These are phyloP conservation scores for Bertia moriformis DNA, from an alignment of 2,329 filamentous ascomycete species.

Conservation along the genomic window DNA sequence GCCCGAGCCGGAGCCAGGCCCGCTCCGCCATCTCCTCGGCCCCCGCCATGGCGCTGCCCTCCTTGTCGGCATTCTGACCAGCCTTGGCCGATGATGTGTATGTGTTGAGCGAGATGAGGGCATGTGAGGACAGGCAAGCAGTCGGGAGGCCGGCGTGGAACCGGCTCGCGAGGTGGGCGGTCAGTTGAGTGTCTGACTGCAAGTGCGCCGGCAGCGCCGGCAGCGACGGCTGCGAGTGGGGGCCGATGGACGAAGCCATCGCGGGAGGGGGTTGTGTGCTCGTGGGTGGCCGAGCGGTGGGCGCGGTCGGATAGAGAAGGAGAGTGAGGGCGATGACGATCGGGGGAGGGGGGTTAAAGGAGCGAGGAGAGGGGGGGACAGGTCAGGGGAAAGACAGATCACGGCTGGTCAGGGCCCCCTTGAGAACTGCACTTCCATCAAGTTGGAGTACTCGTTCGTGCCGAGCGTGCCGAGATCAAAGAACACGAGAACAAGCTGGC, in stretches of 20 bases:
- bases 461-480: too few relatives aligned
- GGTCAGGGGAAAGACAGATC: too few relatives aligned
- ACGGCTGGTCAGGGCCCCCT: too few relatives aligned
- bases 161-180: conserved; percentile 69
- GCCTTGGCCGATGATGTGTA: conserved; percentile 78
- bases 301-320: too few relatives aligned
- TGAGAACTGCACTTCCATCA: too few relatives aligned
- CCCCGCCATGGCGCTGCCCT: conserved; percentile 82
- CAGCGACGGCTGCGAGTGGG: conserved; percentile 72
- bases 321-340: too few relatives aligned
- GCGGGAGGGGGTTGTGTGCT: conserved; percentile 27
- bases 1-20: conserved; percentile 71
- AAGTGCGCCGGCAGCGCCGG: conserved; percentile 74
- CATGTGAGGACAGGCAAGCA: conserved; percentile 78
- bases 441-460: too few relatives aligned
- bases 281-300: conserved; percentile 14
- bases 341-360: too few relatives aligned
- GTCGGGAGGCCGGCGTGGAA: conserved; percentile 87
- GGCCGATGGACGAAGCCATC: conserved; percentile 37
- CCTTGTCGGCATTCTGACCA: conserved; percentile 79
- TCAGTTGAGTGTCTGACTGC: conserved; percentile 65
- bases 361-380: too few relatives aligned
- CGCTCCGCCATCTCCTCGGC: conserved; percentile 82
- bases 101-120: conserved; percentile 81
- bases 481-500: too few relatives aligned